Evolutionary conservation across 2,329 filamentous ascomycete genomes (phyloP).

Genomic region (Westerdykella sp.): DNA sequence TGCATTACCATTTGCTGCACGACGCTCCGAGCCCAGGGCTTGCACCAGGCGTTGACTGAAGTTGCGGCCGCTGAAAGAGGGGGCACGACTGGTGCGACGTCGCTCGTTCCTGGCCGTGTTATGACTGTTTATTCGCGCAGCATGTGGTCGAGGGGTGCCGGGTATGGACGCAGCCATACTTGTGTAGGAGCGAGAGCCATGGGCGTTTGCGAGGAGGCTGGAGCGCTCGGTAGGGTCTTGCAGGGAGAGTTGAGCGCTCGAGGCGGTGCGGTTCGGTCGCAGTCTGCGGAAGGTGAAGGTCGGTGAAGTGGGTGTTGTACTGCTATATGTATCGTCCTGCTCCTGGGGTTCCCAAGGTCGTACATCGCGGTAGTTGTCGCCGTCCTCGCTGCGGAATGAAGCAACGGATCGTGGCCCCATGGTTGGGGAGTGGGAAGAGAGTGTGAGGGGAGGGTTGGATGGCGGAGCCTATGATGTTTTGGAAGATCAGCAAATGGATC

Average conservation of each 20-base stretch:
- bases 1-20: conserved; percentile 26
- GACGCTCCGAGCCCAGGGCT: conserved; percentile 52
- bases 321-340: conserved; percentile 27
- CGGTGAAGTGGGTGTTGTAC: conserved; percentile 31
- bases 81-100: conserved; percentile 27
- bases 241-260: conserved; percentile 30
- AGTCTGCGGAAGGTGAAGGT: conserved; percentile 24
- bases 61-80: conserved; percentile 26
- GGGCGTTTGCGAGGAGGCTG: conserved; percentile 40
- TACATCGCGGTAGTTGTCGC: conserved; percentile 26
- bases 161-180: conserved; percentile 36
- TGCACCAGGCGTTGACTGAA: conserved; percentile 50
- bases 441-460: background rate
- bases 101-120: conserved; percentile 22
- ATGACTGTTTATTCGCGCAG: conserved; percentile 34
- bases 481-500: conserved; percentile 6
- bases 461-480: background rate
- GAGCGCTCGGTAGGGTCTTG: conserved; percentile 43
- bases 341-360: conserved; percentile 21
- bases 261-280: conserved; percentile 23
- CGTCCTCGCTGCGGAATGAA: conserved; percentile 33
- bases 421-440: conserved; percentile 1
- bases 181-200: conserved; percentile 38
- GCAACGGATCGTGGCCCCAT: conserved; percentile 33
- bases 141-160: conserved; percentile 39